Evolutionary conservation across 108 stramenopile genomes (phyloP), one percentile per base, ranked within the genome.

Genomic region (Pseudonitzschia multiseries): DNA sequence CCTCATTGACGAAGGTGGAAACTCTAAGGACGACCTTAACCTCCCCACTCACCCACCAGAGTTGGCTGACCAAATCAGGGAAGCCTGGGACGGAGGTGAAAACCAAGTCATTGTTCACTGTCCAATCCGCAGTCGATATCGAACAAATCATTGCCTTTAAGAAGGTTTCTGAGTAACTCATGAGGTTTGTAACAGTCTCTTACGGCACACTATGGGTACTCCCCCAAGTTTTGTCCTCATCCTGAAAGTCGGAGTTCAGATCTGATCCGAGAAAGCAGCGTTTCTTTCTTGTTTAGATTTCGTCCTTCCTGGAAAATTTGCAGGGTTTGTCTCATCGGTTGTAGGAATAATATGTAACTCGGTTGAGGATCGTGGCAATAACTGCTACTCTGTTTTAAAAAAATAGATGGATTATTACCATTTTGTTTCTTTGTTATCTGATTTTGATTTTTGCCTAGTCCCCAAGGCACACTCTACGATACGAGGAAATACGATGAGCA

Each of bases 11-110:
- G 99, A 97, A 84, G 94, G 66, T 50, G 99, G 98, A 56, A 97
- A 98, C 83, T 94, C 96, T 82, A 97, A 97, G 93, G 96, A 96
- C 61, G 98, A 98, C 83, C 73, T 99, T 51, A 95, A 97, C 81
- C 94, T 99, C 64, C 99, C 99, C 66, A 68, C 81, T 20, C 81
- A 72, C 81, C 97, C 97, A 43, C 96, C 96, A 21, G 86, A 62
- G 29, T 87, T 99, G 87, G 98, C 91, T 28, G 70, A 96, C 41
- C 89, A 98, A 65, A 98, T 99, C 84, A 89, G 90, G 70, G 89
- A 84, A 52, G 90, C 91, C n/a, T 98, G 97, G 88, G 78, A 78
- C 31, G 97, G 86, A 46, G 99, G 97, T 72, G 96, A 94, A 70
- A 93, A 93, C 83, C 74, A 79, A 53, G 88, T 94, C 71, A 81